These are phyloP conservation scores for Citrus trifoliata DNA, from an alignment of 345 rosid genomes.

Conservation along the genomic window DNA sequence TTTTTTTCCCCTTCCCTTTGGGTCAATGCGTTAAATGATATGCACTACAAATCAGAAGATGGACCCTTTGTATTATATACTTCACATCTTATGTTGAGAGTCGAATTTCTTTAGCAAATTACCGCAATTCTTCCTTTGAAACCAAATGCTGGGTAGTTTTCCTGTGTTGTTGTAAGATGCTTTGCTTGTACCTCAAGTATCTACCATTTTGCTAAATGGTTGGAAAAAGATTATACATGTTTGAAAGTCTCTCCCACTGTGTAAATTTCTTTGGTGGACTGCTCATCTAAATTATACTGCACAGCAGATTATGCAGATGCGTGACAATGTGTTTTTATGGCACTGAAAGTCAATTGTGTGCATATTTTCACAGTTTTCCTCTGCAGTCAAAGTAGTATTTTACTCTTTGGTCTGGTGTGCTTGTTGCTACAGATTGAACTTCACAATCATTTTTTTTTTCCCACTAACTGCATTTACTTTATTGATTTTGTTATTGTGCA, in stretches of 20 bases:
- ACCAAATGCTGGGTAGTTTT: background rate
- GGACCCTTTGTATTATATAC: background rate
- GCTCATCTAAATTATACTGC: background rate
- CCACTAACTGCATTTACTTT: background rate
- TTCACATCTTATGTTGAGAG: background rate
- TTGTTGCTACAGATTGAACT: conserved; percentile 4
- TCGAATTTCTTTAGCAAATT: background rate
- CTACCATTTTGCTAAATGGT: background rate
- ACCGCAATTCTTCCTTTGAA: background rate
- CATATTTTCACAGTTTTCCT: background rate
- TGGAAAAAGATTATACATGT: background rate
- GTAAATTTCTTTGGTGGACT: background rate
- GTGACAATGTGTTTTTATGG: background rate
- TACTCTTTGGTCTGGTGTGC: background rate
- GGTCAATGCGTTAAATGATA: background rate
- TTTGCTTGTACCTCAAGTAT: background rate
- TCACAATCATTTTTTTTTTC: background rate
- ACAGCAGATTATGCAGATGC: background rate
- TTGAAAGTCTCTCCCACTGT: background rate
- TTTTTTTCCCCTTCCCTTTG: background rate
- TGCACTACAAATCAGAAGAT: background rate
- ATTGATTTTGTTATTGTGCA: conserved; percentile 28
- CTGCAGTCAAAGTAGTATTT: background rate
- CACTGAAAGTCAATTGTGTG: background rate
- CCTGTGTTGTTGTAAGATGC: background rate